phyloP scores from a whole-genome alignment of 495 filamentous ascomycete species.

The Penicillium canariense region DNA sequence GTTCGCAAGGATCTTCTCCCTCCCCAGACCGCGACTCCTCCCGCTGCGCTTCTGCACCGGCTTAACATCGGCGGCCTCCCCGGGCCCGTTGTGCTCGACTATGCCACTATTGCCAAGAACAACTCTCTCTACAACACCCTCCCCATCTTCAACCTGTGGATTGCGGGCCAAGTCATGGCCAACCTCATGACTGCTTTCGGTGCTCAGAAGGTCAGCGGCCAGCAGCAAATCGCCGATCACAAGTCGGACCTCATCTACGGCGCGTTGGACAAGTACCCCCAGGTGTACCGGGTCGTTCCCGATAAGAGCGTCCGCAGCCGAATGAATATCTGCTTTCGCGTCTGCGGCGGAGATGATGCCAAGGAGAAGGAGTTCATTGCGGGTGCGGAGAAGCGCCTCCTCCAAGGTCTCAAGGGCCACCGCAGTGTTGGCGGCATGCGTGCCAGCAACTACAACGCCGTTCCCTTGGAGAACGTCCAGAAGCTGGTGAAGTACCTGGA shows the following conservation, averaged over 20 bases:
- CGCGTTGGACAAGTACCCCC: conserved; percentile 66
- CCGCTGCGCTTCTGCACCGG: conserved; percentile 63
- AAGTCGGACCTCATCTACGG: conserved; percentile 76
- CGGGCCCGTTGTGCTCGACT: conserved; percentile 74
- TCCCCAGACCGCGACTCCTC: conserved; percentile 54
- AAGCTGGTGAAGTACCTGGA: conserved; percentile 60
- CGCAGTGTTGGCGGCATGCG: conserved; percentile 68
- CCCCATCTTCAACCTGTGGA: conserved; percentile 89
- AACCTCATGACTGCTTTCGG: conserved; percentile 58
- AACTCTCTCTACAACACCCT: conserved; percentile 93
- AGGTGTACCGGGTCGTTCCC: conserved; percentile 70
- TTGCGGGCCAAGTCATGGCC: conserved; percentile 80
- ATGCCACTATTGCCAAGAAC: conserved; percentile 77
- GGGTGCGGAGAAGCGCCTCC: conserved; percentile 50
- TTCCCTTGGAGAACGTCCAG: conserved; percentile 57
- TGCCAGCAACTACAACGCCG: conserved; percentile 58
- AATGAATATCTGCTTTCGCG: conserved; percentile 92
- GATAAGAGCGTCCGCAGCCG: conserved; percentile 69
- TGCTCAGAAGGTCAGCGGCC: conserved; percentile 58
- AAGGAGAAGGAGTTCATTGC: conserved; percentile 76
- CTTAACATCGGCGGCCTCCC: conserved; percentile 63
- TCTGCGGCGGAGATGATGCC: conserved; percentile 53
- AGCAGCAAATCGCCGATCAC: conserved; percentile 63
- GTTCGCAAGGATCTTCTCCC: conserved; percentile 74
- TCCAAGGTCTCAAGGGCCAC: conserved; percentile 79